Percentiles rank a stretch among this genome's conserved stretches.
Conservation (phyloP, 345 rosid genomes). For the Lagerstroemia speciosa region DNA sequence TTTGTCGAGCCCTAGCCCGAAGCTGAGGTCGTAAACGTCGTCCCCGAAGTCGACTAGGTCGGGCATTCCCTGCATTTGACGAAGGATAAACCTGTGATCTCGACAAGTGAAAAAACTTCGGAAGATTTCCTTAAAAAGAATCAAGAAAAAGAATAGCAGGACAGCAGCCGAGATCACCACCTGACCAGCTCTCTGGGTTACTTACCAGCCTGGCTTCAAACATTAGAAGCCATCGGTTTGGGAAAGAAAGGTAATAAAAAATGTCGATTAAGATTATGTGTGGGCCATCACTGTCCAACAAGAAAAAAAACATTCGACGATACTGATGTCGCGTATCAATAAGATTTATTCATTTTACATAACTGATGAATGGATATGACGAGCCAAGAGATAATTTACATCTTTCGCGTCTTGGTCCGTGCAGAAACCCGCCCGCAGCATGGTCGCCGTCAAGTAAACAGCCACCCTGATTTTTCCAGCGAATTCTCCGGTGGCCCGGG, state of each 20-base stretch:
- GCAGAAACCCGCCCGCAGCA: slow-evolving; percentile 53
- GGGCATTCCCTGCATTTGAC: slow-evolving; percentile 52
- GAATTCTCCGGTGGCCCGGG: slow-evolving; percentile 48
- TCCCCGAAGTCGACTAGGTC: slow-evolving; percentile 67
- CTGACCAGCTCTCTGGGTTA: too few species aligned
- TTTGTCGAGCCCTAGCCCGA: slow-evolving; percentile 54
- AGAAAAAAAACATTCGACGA: background rate
- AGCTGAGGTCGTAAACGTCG: slow-evolving; percentile 55
- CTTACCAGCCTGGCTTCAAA: too few species aligned
- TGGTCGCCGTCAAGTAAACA: slow-evolving; percentile 67
- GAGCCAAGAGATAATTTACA: slow-evolving; percentile 22
- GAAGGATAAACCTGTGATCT: background rate
- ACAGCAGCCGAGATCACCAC: too few species aligned
- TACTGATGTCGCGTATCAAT: too few species aligned
- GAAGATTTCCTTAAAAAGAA: too few species aligned
- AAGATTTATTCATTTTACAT: too few species aligned
- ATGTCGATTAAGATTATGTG: background rate
- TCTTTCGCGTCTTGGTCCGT: slow-evolving; percentile 55
- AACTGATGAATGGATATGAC: background rate
- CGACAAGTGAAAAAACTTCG: background rate
- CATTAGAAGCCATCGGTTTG: too few species aligned
- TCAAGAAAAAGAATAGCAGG: too few species aligned
- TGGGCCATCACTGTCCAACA: slow-evolving; percentile 3
- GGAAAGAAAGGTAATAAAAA: background rate
- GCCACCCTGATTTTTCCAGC: slow-evolving; percentile 52